Evolutionary conservation across 1,139 yeast species (phyloP), one percentile per base, ranked within the genome.

Genomic region (Candida sp.): DNA sequence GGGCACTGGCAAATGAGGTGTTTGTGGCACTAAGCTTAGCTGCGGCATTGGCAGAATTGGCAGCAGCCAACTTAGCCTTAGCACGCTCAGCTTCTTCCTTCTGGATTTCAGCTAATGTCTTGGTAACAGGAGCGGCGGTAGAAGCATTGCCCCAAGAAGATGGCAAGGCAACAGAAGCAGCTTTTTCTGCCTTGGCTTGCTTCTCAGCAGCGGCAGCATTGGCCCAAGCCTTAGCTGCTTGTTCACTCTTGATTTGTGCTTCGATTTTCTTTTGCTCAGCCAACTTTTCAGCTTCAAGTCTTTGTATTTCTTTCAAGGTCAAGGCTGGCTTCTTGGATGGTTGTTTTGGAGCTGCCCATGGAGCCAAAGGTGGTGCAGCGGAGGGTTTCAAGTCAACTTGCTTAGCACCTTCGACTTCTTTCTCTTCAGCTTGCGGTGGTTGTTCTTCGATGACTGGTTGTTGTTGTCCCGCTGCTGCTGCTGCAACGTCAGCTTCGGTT

Each of bases 241-340:
- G 72, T 53, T 72, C 76, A 38, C 55, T 55, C 52, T 66, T 71
- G 33, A 63, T 48, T 56, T 72, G 73, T 6, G 66, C 62, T 52
- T 74, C 76, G 26, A 66, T 48, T 54, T 70, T 68, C 55, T 66
- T 74, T 57, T 73, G 77, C 54, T 72, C 75, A 43, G 68, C 73
- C 38, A 68, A 61, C 57, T 75, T 83, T 51, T 80, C 83, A 42
- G 86, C 86, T 63, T 88, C 96, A 53, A 85, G 68, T 55, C 77
- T 81, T 66, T 88, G 94, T 55, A 90, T 86, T 63, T 90, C 90
- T 53, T 84, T 82, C 57, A 90, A 72, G 1, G 90, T 77, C 53
- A 85, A 69, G n/a, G 77, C 66, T 40, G 87, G 85, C 49, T 76
- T 69, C 11, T 66, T 57, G 5, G 65, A 56, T 12, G 55, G 58